Evolutionary conservation across 768 basidiomycete genomes (phyloP).

Genomic region (Tylopilus sp.): DNA sequence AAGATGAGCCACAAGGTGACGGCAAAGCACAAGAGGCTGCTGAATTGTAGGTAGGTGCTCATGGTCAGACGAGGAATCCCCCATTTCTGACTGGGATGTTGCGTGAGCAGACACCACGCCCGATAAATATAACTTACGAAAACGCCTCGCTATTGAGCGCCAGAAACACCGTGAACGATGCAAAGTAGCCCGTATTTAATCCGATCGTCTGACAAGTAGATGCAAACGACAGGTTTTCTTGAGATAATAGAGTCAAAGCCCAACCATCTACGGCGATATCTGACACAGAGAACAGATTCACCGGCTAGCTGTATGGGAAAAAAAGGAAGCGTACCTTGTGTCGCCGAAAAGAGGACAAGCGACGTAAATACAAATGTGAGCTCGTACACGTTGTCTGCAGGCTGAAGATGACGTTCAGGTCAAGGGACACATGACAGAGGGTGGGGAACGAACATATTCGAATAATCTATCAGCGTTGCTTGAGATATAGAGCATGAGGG

Average conservation of each 20-base stretch:
- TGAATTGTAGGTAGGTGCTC: slow-evolving; percentile 80
- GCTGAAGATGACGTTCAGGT: slow-evolving; percentile 48
- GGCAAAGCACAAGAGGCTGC: slow-evolving; percentile 72
- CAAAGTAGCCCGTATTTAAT: slow-evolving; percentile 91
- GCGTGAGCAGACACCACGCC: slow-evolving; percentile 7
- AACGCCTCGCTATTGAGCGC: slow-evolving; percentile 96
- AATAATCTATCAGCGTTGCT: slow-evolving; percentile 71
- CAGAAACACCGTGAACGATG: slow-evolving; percentile 95
- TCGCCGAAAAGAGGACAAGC: slow-evolving; percentile 93
- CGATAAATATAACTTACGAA: slow-evolving; percentile 45
- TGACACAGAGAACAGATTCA: slow-evolving; percentile 31
- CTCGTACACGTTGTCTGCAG: slow-evolving; percentile 70
- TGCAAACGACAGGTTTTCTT: slow-evolving; percentile 92
- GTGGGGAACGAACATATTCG: slow-evolving; percentile 54
- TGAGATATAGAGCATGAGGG: slow-evolving; percentile 77
- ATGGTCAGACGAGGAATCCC: slow-evolving; percentile 71
- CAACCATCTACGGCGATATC: slow-evolving; percentile 98
- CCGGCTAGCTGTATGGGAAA: not conserved
- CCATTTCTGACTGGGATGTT: slow-evolving; percentile 59
- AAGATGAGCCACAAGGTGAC: slow-evolving; percentile 89
- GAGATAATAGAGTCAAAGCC: slow-evolving; percentile 83
- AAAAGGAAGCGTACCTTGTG: slow-evolving; percentile 69
- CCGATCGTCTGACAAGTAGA: slow-evolving; percentile 99
- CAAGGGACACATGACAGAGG: not conserved
- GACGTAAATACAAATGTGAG: slow-evolving; percentile 84